Conservation (phyloP, 2,329 filamentous ascomycete genomes). For the Alternaria sp. region DNA sequence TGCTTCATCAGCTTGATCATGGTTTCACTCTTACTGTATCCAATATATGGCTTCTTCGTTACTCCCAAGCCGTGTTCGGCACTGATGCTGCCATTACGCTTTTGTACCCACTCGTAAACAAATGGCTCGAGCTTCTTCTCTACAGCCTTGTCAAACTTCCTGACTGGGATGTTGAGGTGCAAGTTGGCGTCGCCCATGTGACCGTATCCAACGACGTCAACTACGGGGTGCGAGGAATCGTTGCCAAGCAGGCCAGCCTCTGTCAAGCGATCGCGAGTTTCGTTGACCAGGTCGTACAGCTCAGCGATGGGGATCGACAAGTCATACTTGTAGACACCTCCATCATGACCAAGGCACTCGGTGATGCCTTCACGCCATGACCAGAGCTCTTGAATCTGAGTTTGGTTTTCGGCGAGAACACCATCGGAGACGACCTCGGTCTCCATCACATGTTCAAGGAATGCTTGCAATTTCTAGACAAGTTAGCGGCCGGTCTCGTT, state of each 20-base stretch:
- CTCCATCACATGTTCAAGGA: constrained; percentile 90
- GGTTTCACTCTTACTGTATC: constrained; percentile 86
- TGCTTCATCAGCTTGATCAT: constrained; percentile 93
- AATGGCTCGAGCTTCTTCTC: constrained; percentile 90
- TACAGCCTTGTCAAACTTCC: constrained; percentile 84
- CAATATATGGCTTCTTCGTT: constrained; percentile 94
- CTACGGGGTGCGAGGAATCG: constrained; percentile 76
- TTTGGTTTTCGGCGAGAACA: constrained; percentile 91
- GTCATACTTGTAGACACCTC: constrained; percentile 98
- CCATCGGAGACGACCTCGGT: constrained; percentile 87
- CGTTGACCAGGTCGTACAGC: constrained; percentile 88
- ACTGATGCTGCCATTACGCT: constrained; percentile 89
- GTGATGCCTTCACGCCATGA: constrained; percentile 91
- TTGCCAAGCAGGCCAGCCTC: constrained; percentile 76
- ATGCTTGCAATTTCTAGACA: constrained; percentile 78
- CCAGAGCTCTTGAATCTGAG: constrained; percentile 86
- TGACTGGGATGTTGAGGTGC: constrained; percentile 86
- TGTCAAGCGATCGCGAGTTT: constrained; percentile 74
- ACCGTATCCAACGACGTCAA: constrained; percentile 93
- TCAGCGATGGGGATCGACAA: constrained; percentile 89
- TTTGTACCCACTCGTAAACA: constrained; percentile 95
- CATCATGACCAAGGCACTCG: constrained; percentile 86
- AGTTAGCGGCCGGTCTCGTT: constrained; percentile 9
- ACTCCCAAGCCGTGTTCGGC: constrained; percentile 94
- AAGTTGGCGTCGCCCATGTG: constrained; percentile 98